Conservation (phyloP, 768 basidiomycete genomes). For the Termitomyces sp. region DNA sequence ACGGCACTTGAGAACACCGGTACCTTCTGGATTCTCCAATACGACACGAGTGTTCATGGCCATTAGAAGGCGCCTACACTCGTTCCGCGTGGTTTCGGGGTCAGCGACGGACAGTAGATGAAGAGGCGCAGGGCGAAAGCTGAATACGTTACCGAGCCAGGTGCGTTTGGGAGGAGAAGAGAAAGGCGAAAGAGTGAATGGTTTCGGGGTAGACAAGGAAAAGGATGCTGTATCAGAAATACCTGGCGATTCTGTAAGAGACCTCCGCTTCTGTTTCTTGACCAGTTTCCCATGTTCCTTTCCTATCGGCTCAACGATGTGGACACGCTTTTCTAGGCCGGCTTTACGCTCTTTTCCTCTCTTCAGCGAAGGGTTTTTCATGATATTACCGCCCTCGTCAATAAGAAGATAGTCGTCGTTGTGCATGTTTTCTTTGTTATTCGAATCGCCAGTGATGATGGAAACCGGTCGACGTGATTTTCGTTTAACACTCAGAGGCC, state of each 20-base stretch:
- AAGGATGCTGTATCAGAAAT: conserved; percentile 40
- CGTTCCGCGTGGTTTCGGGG: conserved; percentile 59
- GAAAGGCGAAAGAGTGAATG: conserved; percentile 31
- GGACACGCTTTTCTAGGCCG: conserved; percentile 29
- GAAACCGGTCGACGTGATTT: conserved; percentile 24
- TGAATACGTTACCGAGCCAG: conserved; percentile 90
- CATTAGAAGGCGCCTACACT: conserved; percentile 70
- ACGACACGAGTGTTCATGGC: conserved; percentile 65
- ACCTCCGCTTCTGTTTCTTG: conserved; percentile 17
- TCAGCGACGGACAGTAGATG: conserved; percentile 55
- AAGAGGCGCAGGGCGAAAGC: conserved; percentile 65
- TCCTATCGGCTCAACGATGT: conserved; percentile 46
- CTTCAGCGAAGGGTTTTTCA: conserved; percentile 41
- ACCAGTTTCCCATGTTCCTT: conserved; percentile 28
- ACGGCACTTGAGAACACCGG: conserved; percentile 71
- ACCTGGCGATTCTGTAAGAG: conserved; percentile 28
- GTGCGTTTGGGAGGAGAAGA: conserved; percentile 49
- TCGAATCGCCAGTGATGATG: conserved; percentile 15
- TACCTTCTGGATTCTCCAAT: conserved; percentile 56
- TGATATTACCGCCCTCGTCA: conserved; percentile 15
- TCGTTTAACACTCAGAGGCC: conserved; percentile 41
- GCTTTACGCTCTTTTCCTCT: conserved; percentile 29
- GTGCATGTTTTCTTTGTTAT: conserved; percentile 57
- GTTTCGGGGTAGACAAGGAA: conserved; percentile 29
- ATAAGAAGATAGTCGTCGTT: conserved; percentile 13